Evolutionary conservation across 139 green algal genomes (phyloP), one percentile per base, ranked within the genome.

Genomic region (Zygnema circumcarinatum): DNA sequence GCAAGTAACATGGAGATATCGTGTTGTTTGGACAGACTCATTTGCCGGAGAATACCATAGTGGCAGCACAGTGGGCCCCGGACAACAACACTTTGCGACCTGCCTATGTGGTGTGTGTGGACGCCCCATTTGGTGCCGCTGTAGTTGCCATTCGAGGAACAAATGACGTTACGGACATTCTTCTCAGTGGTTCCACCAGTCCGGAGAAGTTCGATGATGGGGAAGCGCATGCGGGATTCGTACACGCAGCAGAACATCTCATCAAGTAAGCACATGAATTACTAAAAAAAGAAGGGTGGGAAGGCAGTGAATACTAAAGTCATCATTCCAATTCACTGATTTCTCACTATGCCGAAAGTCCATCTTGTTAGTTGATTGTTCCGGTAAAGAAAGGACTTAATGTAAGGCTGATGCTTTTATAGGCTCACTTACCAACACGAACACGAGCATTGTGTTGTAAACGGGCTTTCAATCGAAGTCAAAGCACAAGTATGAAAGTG

Each of bases 71-170:
- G 67, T 87, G 62, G 81, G 29, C 35, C 1, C 81, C 81, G 22
- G n/a, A 80, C 62, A 87, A 62, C 54, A 11, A 82, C 68, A 42
- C n/a, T 20, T 16, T 87, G 81, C 56, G 83, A 20, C 83, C 83
- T 25, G 83, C 83, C 33, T 84, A 74, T 41, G 83, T 88, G 69
- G 83, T 84, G 31, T 41, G 35, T 38, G 32, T 88, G 35, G 83
- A 88, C 41, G 0, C 38, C 22, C 40, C 38, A 20, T 42, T 83
- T 38, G 38, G 72, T 35, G 83, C 83, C 22, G 72, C 81, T 38
- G 83, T 88, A 38, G 69, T 88, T 54, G 83, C 83, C n/a, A 75
- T 88, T 22, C 33, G 83, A 21, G 83, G 83, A 53, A 88, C 83
- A 36, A 31, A 33, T 35, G 83, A 88, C 41, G n/a, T 31, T 25